Evolutionary conservation across 495 filamentous ascomycete species (phyloP).

Genomic region (Bryoglossum gracile): DNA sequence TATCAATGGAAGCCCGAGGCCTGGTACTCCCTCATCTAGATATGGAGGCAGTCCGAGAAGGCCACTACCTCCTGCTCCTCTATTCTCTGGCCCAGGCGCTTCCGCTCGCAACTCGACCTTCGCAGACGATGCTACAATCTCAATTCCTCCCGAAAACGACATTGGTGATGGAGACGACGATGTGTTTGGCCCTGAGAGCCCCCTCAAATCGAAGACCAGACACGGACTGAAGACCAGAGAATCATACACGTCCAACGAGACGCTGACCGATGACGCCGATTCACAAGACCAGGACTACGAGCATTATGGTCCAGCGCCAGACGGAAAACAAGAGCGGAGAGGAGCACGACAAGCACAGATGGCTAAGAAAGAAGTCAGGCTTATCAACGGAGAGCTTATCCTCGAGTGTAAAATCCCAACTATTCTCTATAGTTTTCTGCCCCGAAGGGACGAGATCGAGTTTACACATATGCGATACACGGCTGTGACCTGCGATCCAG

Average conservation of each 20-base stretch:
- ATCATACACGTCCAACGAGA: conserved; percentile 51
- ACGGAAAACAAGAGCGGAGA: conserved; percentile 73
- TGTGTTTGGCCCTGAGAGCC: conserved; percentile 62
- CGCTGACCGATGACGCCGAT: conserved; percentile 47
- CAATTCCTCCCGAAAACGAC: conserved; percentile 49
- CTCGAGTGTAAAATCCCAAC: conserved; percentile 99
- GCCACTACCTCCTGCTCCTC: conserved; percentile 84
- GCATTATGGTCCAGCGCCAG: conserved; percentile 83
- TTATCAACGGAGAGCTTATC: conserved; percentile 96
- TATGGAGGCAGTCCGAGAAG: conserved; percentile 80
- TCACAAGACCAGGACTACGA: conserved; percentile 44
- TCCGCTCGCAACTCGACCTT: conserved; percentile 29
- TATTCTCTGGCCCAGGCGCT: conserved; percentile 53
- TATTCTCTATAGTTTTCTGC: conserved; percentile 91
- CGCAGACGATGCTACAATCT: conserved; percentile 46
- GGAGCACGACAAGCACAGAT: conserved; percentile 82
- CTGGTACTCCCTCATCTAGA: conserved; percentile 79
- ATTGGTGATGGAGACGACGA: conserved; percentile 62
- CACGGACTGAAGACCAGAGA: conserved; percentile 42
- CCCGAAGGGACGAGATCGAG: conserved; percentile 83
- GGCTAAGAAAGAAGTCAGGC: conserved; percentile 85
- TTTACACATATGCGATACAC: conserved; percentile 99
- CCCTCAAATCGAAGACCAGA: conserved; percentile 31
- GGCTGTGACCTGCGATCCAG: conserved; percentile 96
- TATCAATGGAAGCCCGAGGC: conserved; percentile 80